Evolutionary conservation across 768 basidiomycete genomes (phyloP), one percentile per base, ranked within the genome.

Genomic region (Russula earlei): DNA sequence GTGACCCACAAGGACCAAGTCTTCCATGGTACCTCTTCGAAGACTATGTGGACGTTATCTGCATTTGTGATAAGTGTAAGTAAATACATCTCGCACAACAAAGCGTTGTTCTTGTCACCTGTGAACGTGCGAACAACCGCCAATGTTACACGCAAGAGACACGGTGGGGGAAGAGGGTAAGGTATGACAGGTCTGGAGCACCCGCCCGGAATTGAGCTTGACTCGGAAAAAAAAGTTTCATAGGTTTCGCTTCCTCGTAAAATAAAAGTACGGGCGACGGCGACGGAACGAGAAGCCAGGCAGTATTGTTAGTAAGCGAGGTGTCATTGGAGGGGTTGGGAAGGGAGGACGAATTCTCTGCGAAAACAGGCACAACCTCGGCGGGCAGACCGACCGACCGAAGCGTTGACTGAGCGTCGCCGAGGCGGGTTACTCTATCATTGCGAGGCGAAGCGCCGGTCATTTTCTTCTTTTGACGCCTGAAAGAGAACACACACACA

Each of bases 1-100:
- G 41, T 27, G 19, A 54, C 57, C 33, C 47, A 58, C 57, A n/a
- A 58, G 47, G 25, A 58, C 57, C 10, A 58, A 15, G 12, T 48
- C 37, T 37, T 5, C 36, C 52, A 54, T 58, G 19, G 22, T 31
- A 17, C 20, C 14, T 42, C 19, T 29, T 45, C 4, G 25, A 15
- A 19, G 14, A 24, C n/a, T 25, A 12, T 19, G n/a, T 3, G 19
- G 24, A 37, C 34, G 14, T 5, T 31, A 33, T 46, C 44, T 46
- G n/a, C 4, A 8, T 25, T 19, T n/a, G 36, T 31, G 20, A 22
- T 45, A 25, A 36, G 25, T 55, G 5, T 17, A 19, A 25, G 12
- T 50, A 5, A 14, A 38, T 11, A 40, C 50, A 19, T 42, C 22
- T 25, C 8, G 12, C 37, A 2, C 41, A 22, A 50, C 27, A 2